Conservation (phyloP, 2,329 filamentous ascomycete genomes). For the Exophiala bonariae region DNA sequence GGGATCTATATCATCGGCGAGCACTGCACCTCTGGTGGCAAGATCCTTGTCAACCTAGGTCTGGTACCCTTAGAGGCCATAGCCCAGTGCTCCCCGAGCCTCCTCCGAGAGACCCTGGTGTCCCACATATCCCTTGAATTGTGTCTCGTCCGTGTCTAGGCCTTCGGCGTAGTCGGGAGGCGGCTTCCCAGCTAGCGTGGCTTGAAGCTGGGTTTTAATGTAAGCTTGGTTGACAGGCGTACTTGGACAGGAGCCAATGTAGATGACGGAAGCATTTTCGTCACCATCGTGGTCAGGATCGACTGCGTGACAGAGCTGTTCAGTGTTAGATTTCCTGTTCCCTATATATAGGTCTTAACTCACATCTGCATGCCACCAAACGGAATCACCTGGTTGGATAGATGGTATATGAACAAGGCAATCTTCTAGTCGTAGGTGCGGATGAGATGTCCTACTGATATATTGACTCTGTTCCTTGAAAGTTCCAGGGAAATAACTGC, state of each 20-base stretch:
- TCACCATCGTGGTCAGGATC: constrained; percentile 37
- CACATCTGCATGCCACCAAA: constrained; percentile 43
- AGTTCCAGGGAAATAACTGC: constrained; percentile 40
- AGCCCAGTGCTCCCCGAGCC: too few relatives aligned
- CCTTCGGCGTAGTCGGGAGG: not conserved
- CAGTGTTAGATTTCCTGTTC: not conserved
- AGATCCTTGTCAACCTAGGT: too few relatives aligned
- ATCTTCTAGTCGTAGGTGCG: constrained; percentile 40
- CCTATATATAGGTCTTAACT: not conserved
- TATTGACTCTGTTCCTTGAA: constrained; percentile 33
- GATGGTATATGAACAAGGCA: constrained; percentile 40
- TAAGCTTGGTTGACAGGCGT: constrained; percentile 31
- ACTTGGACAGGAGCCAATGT: constrained; percentile 37
- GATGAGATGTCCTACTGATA: constrained; percentile 35
- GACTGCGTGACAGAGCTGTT: constrained; percentile 38
- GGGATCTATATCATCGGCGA: too few relatives aligned
- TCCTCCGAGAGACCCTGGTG: too few relatives aligned
- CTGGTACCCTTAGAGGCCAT: too few relatives aligned
- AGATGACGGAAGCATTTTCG: constrained; percentile 35
- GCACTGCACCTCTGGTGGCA: too few relatives aligned
- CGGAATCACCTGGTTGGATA: constrained; percentile 40
- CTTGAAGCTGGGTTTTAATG: constrained; percentile 31
- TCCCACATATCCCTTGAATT: too few relatives aligned
- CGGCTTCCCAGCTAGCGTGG: not conserved
- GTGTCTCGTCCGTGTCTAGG: too few relatives aligned